Base-by-base conservation (phyloP, 208 protist species). In the Leishmania martiniquensis region DNA sequence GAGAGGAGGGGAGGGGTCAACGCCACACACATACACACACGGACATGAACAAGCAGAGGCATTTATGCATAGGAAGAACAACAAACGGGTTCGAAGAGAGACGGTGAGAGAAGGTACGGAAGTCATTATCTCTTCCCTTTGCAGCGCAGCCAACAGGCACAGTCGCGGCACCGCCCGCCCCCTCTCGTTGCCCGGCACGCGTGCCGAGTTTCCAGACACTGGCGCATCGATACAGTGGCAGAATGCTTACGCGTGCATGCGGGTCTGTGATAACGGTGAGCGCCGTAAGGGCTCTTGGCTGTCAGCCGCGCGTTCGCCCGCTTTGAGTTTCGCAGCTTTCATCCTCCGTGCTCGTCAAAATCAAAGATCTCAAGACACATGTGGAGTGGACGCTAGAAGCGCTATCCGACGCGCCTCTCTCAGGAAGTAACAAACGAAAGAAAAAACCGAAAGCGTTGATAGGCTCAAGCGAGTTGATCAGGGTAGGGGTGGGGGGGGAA, bases 391-490 rank as follows among this genome's bases (percentile, higher is more conserved):
- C n/a, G 0, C 3, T 25, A 29, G 55, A 34, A 25, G 2, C n/a
- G 55, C 22, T 34, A 32, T 37, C 17, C 3, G 2, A 15, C 34
- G n/a, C 7, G 1, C n/a, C n/a, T n/a, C 55, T 62, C 55, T 12
- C 55, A n/a, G 55, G 22, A 15, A 62, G 55, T n/a, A n/a, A n/a
- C n/a, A n/a, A n/a, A n/a, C n/a, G 12, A 62, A 68, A 29, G 7
- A 29, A 4, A 32, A 25, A 49, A 47, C 1, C 6, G 39, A 25
- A 49, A 47, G 5, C 6, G 39, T 22, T 49, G 22, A 42, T 45
- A 22, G 20, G 39, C 20, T 68, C 63, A 47, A 68, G 22, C 6
- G 63, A 68, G 63, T 68, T 34, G 63, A 68, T 5, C 63, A 68
- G 45, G 4, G 2, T 39, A 68, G 45, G 4, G 2, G 20, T 17